phyloP scores from a whole-genome alignment of 306 rosid species.

The Cucurbita moschata region DNA sequence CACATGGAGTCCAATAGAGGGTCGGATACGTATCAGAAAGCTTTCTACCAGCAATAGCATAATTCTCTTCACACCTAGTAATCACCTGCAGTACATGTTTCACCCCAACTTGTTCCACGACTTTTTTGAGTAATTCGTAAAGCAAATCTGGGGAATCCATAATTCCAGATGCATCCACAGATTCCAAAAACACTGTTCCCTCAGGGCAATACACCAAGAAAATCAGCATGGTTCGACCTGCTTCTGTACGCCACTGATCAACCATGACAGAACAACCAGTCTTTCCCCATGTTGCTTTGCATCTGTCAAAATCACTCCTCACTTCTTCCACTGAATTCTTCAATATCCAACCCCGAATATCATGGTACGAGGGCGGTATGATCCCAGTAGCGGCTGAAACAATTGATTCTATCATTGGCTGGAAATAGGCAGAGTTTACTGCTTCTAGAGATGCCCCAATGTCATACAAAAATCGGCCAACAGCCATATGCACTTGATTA shows the following conservation, averaged over 20 bases:
- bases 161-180: slow-evolving; percentile 54
- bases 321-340: slow-evolving; percentile 68
- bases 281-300: slow-evolving; percentile 51
- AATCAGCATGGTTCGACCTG: slow-evolving; percentile 27
- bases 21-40: slow-evolving; percentile 53
- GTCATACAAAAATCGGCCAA: slow-evolving; percentile 75
- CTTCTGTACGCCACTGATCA: slow-evolving; percentile 47
- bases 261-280: slow-evolving; percentile 79
- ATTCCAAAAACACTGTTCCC: slow-evolving; percentile 56
- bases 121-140: slow-evolving; percentile 49
- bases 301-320: slow-evolving; percentile 42
- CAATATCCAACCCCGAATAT: slow-evolving; percentile 71
- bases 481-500: slow-evolving; percentile 47
- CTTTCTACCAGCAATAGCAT: slow-evolving; percentile 44
- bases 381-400: slow-evolving; percentile 38
- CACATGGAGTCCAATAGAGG: slow-evolving; percentile 78
- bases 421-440: slow-evolving; percentile 61
- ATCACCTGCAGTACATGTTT: slow-evolving; percentile 77
- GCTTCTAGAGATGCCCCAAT: slow-evolving; percentile 77
- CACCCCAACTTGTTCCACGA: slow-evolving; percentile 66
- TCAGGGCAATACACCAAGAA: slow-evolving; percentile 58
- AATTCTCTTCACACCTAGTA: slow-evolving; percentile 44
- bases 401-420: slow-evolving; percentile 71
- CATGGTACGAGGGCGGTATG: slow-evolving; percentile 45
- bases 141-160: slow-evolving; percentile 31